Evolutionary conservation across 305 asterid genomes (phyloP), one percentile per base, ranked within the genome.

Genomic region (Solanum hybrid): DNA sequence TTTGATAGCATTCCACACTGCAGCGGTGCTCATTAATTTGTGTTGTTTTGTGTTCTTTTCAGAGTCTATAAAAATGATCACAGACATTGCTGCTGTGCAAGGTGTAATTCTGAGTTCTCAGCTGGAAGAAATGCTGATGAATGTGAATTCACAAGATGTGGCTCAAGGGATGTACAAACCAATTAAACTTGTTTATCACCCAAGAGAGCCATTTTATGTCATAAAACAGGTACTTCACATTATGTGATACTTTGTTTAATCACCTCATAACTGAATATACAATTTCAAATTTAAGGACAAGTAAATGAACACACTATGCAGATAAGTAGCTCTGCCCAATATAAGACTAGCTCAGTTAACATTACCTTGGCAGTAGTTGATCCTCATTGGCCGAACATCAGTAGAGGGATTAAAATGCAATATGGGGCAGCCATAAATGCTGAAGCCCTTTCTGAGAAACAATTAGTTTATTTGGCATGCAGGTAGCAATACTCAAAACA

Each of bases 61-160:
- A 97, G 99, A 90, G 61, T 91, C 97, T 13, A 87, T 93, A 20
- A 96, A 95, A 94, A 93, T 92, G 87, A 96, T 97, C 89, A 91
- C 96, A 57, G 94, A 93, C 87, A 95, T 96, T 91, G 92, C 98
- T 61, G 94, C 99, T 2, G 94, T 97, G 6, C 99, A 95, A 95
- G 95, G 96, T 79, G 96, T 94, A 37, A 91, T 97, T 89, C 93
- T 96, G 89, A 97, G 96, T 93, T 96, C 98, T 80, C 99, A 96
- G 93, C 92, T 97, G 91, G 95, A 94, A 90, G 96, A 96, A 72
- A 94, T 97, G 91, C 84, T 97, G 87, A 92, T 90, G 94, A 93
- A 94, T 83, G 93, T 91, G 17, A 94, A 94, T 38, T 93, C 97
- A n/a, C 91, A 93, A 32, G 96, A 94, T 86, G 87, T 92, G 22